Evolutionary conservation across 2,329 filamentous ascomycete species (phyloP), one percentile per base, ranked within the genome.

Genomic region (Rutstroemia sp.): DNA sequence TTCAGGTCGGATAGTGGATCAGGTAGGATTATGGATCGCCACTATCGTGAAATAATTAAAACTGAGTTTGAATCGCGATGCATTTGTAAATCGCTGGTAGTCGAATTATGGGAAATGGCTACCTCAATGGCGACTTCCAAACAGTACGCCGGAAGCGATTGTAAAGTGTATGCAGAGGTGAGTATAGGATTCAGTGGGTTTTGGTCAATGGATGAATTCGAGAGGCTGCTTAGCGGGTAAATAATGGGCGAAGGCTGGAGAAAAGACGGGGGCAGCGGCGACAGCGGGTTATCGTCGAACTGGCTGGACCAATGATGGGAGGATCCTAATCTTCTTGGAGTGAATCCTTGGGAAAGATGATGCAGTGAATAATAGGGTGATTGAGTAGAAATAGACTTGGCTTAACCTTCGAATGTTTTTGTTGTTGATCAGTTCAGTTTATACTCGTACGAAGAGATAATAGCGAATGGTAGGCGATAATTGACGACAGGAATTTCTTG

Each of bases 41-140:
- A 36, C 23, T 25, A 30, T 54, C 52, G 34, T 54, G 38, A 55
- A 44, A 42, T 4, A 55, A 50, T 34, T 30, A 46, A 46, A 7
- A 50, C 25, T 36, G 27, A 55, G 50, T 16, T 19, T 23, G 17
- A 21, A 17, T 34, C 23, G 30, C 19, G 36, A 27, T 30, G 6
- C 53, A 55, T 55, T 44, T 55, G 46, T 44, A 25, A 54, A 2
- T 42, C 39, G 39, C n/a, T 17, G n/a, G 17, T 42, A 14, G 16
- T 19, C 14, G 39, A 42, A 19, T 34, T 34, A 12, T 10, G 12
- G 30, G 30, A 34, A 34, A 12, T 34, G 30, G 30, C 30, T 34
- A 34, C 10, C 9, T 34, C 30, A 42, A 42, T 42, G 4, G 3
- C 39, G 39, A 42, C 39, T 17, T 5, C 19, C 39, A n/a, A 42